Evolutionary conservation across 371 early-diverging fungal species (phyloP).

Genomic region (Rozella allomycis): DNA sequence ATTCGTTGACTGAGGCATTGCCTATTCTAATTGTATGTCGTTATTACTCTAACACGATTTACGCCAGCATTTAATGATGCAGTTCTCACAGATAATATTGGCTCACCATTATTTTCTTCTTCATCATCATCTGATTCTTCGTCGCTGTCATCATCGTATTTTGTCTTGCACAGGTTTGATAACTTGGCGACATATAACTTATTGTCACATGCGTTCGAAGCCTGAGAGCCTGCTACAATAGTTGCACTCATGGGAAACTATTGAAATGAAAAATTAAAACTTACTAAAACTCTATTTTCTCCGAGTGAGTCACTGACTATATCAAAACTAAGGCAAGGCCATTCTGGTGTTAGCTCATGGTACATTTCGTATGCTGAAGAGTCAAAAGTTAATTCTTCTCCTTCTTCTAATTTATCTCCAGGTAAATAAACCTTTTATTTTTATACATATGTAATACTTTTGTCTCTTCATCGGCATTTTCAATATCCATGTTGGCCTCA

Average conservation of each 20-base stretch:
- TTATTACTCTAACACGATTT: slow-evolving; percentile 56
- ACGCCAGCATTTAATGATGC: slow-evolving; percentile 73
- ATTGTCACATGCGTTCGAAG: slow-evolving; percentile 55
- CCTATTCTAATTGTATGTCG: too few relatives aligned
- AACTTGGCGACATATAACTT: slow-evolving; percentile 79
- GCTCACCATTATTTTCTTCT: slow-evolving; percentile 68
- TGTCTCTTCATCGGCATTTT: too few relatives aligned
- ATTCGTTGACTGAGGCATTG: slow-evolving; percentile 5
- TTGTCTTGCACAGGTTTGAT: slow-evolving; percentile 69
- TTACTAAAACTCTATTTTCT: slow-evolving; percentile 43
- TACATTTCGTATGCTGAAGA: slow-evolving; percentile 85
- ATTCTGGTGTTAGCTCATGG: slow-evolving; percentile 65
- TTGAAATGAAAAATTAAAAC: slow-evolving; percentile 3
- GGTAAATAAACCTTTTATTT: slow-evolving; percentile 81
- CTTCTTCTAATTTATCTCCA: slow-evolving; percentile 64
- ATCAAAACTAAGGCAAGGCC: slow-evolving; percentile 94
- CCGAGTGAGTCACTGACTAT: slow-evolving; percentile 64
- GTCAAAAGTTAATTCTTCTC: slow-evolving; percentile 78
- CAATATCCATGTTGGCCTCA: too few relatives aligned
- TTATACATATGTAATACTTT: too few relatives aligned
- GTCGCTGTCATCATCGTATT: slow-evolving; percentile 44
- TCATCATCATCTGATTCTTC: slow-evolving; percentile 52
- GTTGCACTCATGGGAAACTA: slow-evolving; percentile 74
- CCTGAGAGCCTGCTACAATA: slow-evolving; percentile 85
- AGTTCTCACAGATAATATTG: slow-evolving; percentile 57